phyloP scores from a whole-genome alignment of 2,329 filamentous ascomycete species.

The Penicillium sumatraense region DNA sequence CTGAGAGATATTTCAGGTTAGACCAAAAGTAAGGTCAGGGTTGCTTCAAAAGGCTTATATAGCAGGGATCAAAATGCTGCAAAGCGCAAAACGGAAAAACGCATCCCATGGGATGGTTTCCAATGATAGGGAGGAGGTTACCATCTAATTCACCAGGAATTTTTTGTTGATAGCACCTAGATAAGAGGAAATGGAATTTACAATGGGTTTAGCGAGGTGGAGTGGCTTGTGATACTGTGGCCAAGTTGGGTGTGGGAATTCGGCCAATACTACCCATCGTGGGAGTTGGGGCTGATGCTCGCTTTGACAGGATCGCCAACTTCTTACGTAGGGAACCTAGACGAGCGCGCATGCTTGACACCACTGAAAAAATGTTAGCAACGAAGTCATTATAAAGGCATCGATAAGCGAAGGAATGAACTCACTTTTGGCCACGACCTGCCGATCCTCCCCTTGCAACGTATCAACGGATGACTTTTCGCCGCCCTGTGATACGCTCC shows the following conservation, averaged over 20 bases:
- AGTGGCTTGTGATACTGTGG: conserved; percentile 37
- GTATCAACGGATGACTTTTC: conserved; percentile 48
- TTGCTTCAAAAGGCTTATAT: conserved; percentile 7
- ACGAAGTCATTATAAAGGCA: too few species aligned
- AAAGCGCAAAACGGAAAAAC: background rate
- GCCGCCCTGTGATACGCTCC: conserved; percentile 32
- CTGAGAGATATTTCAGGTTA: background rate
- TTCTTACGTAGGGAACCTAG: conserved; percentile 55
- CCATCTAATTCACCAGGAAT: conserved; percentile 1
- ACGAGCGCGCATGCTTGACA: conserved; percentile 54
- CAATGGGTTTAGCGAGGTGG: conserved; percentile 35
- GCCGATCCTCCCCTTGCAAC: conserved; percentile 52
- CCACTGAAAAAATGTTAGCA: conserved; percentile 45
- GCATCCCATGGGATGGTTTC: too few species aligned
- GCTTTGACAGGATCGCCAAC: conserved; percentile 52
- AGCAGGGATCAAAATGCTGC: conserved; percentile 4
- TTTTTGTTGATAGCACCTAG: background rate
- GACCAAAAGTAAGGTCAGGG: conserved; percentile 1
- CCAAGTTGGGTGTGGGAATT: conserved; percentile 34
- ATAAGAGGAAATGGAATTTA: background rate
- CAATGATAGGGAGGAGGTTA: background rate
- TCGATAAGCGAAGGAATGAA: too few species aligned
- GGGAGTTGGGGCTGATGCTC: conserved; percentile 44
- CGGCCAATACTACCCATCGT: conserved; percentile 33
- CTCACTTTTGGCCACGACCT: conserved; percentile 56